A percentile compares a stretch with the other conserved stretches of the same genome.
Evolutionary conservation across 345 rosid genomes (phyloP).

Genomic region (Geranium rotundifolium): DNA sequence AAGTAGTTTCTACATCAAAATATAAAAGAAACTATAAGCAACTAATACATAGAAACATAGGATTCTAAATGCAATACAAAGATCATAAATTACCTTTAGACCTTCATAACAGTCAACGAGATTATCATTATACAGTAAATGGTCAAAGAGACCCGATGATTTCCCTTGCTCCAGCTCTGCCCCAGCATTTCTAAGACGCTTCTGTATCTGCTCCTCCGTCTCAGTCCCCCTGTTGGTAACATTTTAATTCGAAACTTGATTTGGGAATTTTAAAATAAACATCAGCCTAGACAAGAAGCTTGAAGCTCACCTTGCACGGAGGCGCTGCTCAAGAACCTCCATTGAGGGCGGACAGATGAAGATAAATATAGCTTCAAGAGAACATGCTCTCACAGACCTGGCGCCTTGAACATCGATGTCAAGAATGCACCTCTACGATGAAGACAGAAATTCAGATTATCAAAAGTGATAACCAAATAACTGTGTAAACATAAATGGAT

Average conservation of each 20-base stretch:
- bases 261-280: constrained; percentile 2
- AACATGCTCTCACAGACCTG: constrained; percentile 53
- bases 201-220: constrained; percentile 69
- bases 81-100: constrained; percentile 52
- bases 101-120: constrained; percentile 67
- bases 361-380: constrained; percentile 72
- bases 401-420: constrained; percentile 99
- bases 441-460: neutral
- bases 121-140: constrained; percentile 54
- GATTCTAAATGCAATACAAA: neutral
- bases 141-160: constrained; percentile 56
- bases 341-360: constrained; percentile 85
- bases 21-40: neutral
- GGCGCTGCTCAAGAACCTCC: constrained; percentile 71
- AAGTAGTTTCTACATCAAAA: constrained; percentile 33
- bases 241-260: constrained; percentile 6
- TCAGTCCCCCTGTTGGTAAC: constrained; percentile 64
- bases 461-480: neutral
- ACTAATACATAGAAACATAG: too few relatives aligned
- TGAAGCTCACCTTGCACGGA: constrained; percentile 58
- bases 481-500: neutral
- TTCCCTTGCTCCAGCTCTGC: constrained; percentile 78
- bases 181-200: constrained; percentile 65
- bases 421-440: constrained; percentile 76
- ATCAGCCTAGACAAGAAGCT: neutral